Conservation (phyloP, 495 filamentous ascomycete genomes). For the Penicillium alfredii region DNA sequence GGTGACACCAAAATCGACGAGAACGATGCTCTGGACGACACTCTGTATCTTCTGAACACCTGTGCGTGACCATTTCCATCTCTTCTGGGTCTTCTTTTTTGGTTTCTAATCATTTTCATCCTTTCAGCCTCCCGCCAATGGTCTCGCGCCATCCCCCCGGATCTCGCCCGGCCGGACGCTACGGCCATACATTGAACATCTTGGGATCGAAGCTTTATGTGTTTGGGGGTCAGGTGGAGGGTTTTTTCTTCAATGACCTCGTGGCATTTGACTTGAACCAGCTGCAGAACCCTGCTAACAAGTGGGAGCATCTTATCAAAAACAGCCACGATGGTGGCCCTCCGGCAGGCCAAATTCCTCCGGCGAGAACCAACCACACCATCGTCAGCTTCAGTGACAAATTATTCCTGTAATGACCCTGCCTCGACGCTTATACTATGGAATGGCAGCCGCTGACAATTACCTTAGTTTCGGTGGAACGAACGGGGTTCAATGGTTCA, state of each 20-base stretch:
- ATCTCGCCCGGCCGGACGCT: conserved; percentile 78
- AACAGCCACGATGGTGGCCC: conserved; percentile 66
- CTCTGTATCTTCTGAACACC: conserved; percentile 93
- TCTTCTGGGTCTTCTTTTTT: conserved; percentile 1
- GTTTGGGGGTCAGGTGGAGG: conserved; percentile 96
- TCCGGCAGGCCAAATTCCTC: conserved; percentile 65
- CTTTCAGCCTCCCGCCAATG: conserved; percentile 86
- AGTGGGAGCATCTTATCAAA: conserved; percentile 85
- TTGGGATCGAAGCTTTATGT: conserved; percentile 93
- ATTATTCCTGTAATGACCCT: conserved; percentile 65
- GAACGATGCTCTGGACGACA: conserved; percentile 84
- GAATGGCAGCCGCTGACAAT: too few species aligned
- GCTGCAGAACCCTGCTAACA: conserved; percentile 77
- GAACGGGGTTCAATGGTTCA: conserved; percentile 92
- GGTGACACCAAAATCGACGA: conserved; percentile 98
- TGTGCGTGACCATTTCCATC: conserved; percentile 53
- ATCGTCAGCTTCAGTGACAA: conserved; percentile 89
- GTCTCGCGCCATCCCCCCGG: conserved; percentile 84
- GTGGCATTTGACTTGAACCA: conserved; percentile 94
- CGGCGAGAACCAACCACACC: conserved; percentile 90
- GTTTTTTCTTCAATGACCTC: conserved; percentile 97
- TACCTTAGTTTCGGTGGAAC: conserved; percentile 98
- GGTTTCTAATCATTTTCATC: conserved; percentile 6
- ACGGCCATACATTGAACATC: conserved; percentile 95
- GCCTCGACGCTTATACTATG: too few species aligned